Percentiles rank a stretch among this genome's conserved stretches.
phyloP scores from a whole-genome alignment of 805 yeast genomes.

The Cyberlindnera euphorbiae region DNA sequence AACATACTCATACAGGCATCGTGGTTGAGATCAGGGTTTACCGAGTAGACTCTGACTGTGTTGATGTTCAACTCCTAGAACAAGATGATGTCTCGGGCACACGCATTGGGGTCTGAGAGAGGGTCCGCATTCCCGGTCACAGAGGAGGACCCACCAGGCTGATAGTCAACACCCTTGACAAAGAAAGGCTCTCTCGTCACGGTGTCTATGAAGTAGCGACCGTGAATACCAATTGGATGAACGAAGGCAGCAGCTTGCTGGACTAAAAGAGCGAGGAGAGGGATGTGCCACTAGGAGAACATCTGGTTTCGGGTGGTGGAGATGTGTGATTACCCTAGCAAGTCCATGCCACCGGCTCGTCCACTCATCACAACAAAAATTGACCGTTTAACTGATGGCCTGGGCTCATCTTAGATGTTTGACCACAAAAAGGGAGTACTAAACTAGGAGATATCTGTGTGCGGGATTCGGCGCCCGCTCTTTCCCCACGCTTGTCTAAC shows the following conservation, averaged over 20 bases:
- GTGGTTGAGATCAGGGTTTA: slow-evolving; percentile 78
- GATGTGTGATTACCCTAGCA: too few species aligned
- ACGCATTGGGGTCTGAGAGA: slow-evolving; percentile 60
- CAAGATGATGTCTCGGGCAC: slow-evolving; percentile 77
- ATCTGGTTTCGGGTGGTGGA: too few species aligned
- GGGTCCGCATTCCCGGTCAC: slow-evolving; percentile 61
- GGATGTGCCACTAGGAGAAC: too few species aligned
- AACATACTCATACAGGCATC: slow-evolving; percentile 87
- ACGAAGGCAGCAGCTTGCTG: slow-evolving; percentile 28
- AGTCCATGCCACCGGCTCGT: too few species aligned
- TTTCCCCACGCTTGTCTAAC: too few species aligned
- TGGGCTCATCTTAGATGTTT: too few species aligned
- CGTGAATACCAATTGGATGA: slow-evolving; percentile 65
- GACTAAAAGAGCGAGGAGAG: neutral
- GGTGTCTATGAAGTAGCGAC: slow-evolving; percentile 71
- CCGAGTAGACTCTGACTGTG: slow-evolving; percentile 82
- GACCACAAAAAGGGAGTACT: too few species aligned
- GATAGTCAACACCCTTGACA: slow-evolving; percentile 88
- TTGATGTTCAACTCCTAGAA: slow-evolving; percentile 85
- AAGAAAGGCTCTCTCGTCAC: slow-evolving; percentile 72
- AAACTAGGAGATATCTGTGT: too few species aligned
- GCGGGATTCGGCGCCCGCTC: too few species aligned
- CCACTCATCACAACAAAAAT: too few species aligned
- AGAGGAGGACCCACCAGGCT: slow-evolving; percentile 92
- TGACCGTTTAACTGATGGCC: too few species aligned